These are phyloP conservation scores for Yarrowia sp. DNA, from an alignment of 805 yeast species.

Conservation along the genomic window DNA sequence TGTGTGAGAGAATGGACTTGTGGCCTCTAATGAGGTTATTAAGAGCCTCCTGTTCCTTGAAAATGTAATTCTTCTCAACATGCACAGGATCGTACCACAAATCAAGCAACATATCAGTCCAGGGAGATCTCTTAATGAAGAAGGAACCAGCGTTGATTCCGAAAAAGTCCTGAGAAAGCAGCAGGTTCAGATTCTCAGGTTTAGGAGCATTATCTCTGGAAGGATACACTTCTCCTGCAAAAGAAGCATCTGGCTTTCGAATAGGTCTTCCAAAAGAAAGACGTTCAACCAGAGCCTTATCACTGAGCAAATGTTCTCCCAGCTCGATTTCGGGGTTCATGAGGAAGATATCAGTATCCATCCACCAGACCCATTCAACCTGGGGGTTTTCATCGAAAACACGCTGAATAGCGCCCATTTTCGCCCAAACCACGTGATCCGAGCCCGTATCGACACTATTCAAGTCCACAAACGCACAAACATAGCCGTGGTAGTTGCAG, in stretches of 20 bases:
- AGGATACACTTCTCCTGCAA: slow-evolving; percentile 18
- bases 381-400: slow-evolving; percentile 38
- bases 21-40: slow-evolving; percentile 31
- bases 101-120: slow-evolving; percentile 34
- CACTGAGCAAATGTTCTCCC: slow-evolving; percentile 35
- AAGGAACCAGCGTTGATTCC: slow-evolving; percentile 40
- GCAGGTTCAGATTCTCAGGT: slow-evolving; percentile 32
- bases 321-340: slow-evolving; percentile 38
- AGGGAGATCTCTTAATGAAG: slow-evolving; percentile 34
- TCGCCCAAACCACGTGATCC: slow-evolving; percentile 37
- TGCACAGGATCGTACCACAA: slow-evolving; percentile 37
- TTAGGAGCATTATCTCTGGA: background rate
- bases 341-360: slow-evolving; percentile 41
- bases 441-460: slow-evolving; percentile 30
- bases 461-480: slow-evolving; percentile 35
- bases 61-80: slow-evolving; percentile 27
- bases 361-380: slow-evolving; percentile 44
- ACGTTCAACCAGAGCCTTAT: slow-evolving; percentile 33
- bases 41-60: slow-evolving; percentile 36
- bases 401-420: slow-evolving; percentile 39
- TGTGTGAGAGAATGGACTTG: slow-evolving; percentile 30
- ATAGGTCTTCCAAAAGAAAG: slow-evolving; percentile 34
- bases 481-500: slow-evolving; percentile 39
- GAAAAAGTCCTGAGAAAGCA: slow-evolving; percentile 36
- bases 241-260: slow-evolving; percentile 28